A percentile compares a stretch with the other conserved stretches of the same genome.
phyloP scores from a whole-genome alignment of 371 early-diverging fungal genomes.

The Mortierella sp. region DNA sequence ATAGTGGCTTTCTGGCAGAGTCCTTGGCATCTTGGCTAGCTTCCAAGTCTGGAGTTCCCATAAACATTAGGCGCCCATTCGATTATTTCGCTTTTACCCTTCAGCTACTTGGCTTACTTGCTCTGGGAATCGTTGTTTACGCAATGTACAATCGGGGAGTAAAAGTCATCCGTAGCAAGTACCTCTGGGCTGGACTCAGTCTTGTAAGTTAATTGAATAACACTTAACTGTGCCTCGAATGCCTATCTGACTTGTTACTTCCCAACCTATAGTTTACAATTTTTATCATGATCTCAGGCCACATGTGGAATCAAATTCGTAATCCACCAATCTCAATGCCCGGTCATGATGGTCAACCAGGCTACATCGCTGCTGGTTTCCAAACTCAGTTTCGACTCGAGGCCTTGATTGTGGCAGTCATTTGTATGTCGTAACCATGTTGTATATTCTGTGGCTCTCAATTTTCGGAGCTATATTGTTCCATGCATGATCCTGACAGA shows the following conservation, averaged over 20 bases:
- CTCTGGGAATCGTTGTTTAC: constrained; percentile 58
- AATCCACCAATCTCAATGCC: constrained; percentile 76
- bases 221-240: neutral
- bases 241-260: neutral
- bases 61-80: constrained; percentile 61
- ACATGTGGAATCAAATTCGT: constrained; percentile 93
- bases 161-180: constrained; percentile 66
- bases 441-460: neutral
- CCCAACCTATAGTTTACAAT: constrained; percentile 64
- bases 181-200: constrained; percentile 69
- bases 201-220: constrained; percentile 52
- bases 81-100: constrained; percentile 59
- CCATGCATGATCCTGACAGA: neutral
- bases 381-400: constrained; percentile 82
- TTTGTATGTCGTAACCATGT: constrained; percentile 67
- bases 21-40: constrained; percentile 71
- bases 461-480: constrained; percentile 1
- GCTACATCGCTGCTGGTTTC: constrained; percentile 78
- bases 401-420: constrained; percentile 78
- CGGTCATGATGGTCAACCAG: constrained; percentile 67
- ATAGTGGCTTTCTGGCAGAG: constrained; percentile 76
- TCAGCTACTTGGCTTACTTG: constrained; percentile 59
- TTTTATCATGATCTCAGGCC: constrained; percentile 81
- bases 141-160: constrained; percentile 62
- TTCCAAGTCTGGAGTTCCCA: constrained; percentile 57